These are phyloP conservation scores for Yueomyces sp. DNA, from an alignment of 1,139 yeast genomes.

Conservation along the genomic window DNA sequence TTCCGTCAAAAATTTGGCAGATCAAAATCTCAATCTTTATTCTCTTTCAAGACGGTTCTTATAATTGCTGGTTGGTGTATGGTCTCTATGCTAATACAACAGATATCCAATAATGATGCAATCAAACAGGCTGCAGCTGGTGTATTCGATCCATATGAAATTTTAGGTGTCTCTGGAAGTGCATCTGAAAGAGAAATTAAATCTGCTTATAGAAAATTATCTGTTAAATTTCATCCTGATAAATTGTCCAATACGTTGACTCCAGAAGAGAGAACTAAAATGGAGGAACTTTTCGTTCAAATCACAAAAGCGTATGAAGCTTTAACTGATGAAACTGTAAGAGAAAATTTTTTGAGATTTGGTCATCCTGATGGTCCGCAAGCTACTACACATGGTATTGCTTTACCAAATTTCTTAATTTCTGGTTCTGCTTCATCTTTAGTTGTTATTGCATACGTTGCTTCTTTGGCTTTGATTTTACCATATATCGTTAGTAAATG, in stretches of 20 bases:
- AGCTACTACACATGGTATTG: slow-evolving; percentile 90
- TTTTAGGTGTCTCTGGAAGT: slow-evolving; percentile 59
- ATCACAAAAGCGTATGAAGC: slow-evolving; percentile 92
- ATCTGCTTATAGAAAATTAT: slow-evolving; percentile 71
- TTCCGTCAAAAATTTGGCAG: slow-evolving; percentile 29
- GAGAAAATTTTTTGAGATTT: slow-evolving; percentile 69
- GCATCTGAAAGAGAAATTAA: slow-evolving; percentile 72
- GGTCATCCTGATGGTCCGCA: slow-evolving; percentile 99
- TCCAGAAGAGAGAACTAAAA: slow-evolving; percentile 39
- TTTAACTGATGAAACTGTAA: slow-evolving; percentile 77
- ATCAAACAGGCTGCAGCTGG: slow-evolving; percentile 32
- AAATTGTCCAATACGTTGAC: slow-evolving; percentile 60
- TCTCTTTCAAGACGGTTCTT: slow-evolving; percentile 35
- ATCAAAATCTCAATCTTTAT: slow-evolving; percentile 25
- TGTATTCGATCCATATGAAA: slow-evolving; percentile 81
- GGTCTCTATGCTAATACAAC: slow-evolving; percentile 38
- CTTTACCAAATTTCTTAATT: slow-evolving; percentile 82
- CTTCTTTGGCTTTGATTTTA: slow-evolving; percentile 61
- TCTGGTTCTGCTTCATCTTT: slow-evolving; percentile 70
- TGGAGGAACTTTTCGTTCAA: slow-evolving; percentile 69
- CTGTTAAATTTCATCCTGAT: slow-evolving; percentile 89
- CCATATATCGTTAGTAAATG: slow-evolving; percentile 74
- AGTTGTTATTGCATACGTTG: slow-evolving; percentile 49
- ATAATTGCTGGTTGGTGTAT: slow-evolving; percentile 58
- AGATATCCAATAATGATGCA: slow-evolving; percentile 33